Percentiles rank a stretch among this genome's conserved stretches.
Conservation (phyloP, 331 rosid genomes). For the Ulmus americana region DNA sequence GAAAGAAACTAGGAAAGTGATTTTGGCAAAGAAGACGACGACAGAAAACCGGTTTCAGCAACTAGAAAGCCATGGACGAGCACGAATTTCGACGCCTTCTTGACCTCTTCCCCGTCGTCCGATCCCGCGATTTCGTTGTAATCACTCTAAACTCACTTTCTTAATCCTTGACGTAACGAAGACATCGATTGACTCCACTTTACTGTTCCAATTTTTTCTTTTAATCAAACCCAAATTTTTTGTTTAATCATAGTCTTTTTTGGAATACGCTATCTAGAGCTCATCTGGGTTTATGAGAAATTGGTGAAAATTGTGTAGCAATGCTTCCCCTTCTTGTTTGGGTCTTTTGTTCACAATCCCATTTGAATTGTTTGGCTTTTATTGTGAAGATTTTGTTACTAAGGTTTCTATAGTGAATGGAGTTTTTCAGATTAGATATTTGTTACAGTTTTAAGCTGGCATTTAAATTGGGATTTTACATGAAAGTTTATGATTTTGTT, state of each 20-base stretch:
- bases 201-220: not conserved
- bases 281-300: not conserved
- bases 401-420: not conserved
- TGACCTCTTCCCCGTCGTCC: slow-evolving; percentile 63
- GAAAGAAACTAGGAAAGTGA: too few species aligned
- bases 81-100: slow-evolving; percentile 66
- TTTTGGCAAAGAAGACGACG: too few species aligned
- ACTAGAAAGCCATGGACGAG: slow-evolving; percentile 47
- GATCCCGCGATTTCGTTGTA: slow-evolving; percentile 69
- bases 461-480: not conserved
- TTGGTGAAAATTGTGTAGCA: not conserved
- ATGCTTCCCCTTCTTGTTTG: not conserved
- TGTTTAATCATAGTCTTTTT: not conserved
- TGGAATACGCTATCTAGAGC: not conserved
- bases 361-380: not conserved
- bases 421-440: too few species aligned
- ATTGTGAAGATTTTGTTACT: not conserved
- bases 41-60: too few species aligned
- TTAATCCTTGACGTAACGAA: not conserved
- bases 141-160: not conserved
- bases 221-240: not conserved
- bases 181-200: not conserved
- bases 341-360: not conserved
- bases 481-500: not conserved
- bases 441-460: not conserved